phyloP scores from a whole-genome alignment of 1,284 basidiomycete species.

The Trametes pubescens region DNA sequence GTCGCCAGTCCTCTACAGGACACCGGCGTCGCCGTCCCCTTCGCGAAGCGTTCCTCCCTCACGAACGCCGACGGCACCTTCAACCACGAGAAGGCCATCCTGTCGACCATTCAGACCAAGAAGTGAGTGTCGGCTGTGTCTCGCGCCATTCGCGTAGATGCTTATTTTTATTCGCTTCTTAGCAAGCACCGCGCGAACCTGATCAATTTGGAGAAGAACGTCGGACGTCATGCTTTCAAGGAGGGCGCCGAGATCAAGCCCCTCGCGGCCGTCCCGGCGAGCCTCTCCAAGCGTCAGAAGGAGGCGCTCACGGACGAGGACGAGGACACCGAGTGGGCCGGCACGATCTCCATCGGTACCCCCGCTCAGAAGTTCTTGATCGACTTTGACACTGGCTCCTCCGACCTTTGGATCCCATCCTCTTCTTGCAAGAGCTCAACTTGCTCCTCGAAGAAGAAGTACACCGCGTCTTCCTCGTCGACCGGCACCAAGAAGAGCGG shows the following conservation, averaged over 20 bases:
- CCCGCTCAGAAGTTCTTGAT: constrained; percentile 37
- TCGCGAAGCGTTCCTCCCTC: constrained; percentile 33
- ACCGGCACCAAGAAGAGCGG: constrained; percentile 38
- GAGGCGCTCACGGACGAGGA: constrained; percentile 34
- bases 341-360: constrained; percentile 42
- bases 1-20: constrained; percentile 31
- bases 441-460: constrained; percentile 47
- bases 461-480: constrained; percentile 42
- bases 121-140: constrained; percentile 26
- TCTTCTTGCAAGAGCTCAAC: constrained; percentile 43
- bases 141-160: neutral
- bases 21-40: constrained; percentile 31
- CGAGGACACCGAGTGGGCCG: constrained; percentile 39
- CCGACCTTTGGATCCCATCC: constrained; percentile 50
- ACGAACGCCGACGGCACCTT: constrained; percentile 37
- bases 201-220: constrained; percentile 36
- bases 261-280: constrained; percentile 17
- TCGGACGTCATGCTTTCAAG: constrained; percentile 32
- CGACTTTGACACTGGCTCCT: constrained; percentile 39
- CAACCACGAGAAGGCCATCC: constrained; percentile 34
- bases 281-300: constrained; percentile 30
- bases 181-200: constrained; percentile 40
- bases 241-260: constrained; percentile 31
- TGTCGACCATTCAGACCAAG: constrained; percentile 31
- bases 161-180: neutral